phyloP scores from a whole-genome alignment of 306 rosid species.

The Ormosia semicastrata region DNA sequence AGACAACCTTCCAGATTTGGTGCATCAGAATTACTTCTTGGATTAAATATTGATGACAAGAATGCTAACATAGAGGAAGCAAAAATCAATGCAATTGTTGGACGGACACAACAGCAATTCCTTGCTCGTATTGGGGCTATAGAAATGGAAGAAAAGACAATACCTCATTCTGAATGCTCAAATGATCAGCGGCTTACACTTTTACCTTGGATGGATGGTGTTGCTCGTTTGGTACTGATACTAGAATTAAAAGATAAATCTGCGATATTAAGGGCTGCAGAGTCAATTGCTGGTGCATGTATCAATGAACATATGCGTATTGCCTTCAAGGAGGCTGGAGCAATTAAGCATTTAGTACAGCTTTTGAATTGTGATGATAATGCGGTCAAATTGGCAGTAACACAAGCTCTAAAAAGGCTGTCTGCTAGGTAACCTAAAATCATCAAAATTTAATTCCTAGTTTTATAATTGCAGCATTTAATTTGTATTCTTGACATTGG shows the following conservation, averaged over 20 bases:
- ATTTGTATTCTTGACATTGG: neutral
- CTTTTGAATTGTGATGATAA: slow-evolving; percentile 48
- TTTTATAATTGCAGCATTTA: slow-evolving; percentile 8
- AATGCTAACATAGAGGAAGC: slow-evolving; percentile 61
- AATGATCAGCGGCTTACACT: slow-evolving; percentile 49
- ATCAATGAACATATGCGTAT: slow-evolving; percentile 75
- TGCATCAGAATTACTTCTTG: slow-evolving; percentile 80
- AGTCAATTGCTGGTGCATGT: slow-evolving; percentile 73
- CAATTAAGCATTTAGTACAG: slow-evolving; percentile 60
- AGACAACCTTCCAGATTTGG: slow-evolving; percentile 69
- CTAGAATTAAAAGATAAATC: slow-evolving; percentile 71
- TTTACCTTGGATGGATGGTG: slow-evolving; percentile 83
- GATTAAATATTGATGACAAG: slow-evolving; percentile 60
- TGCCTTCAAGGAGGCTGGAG: slow-evolving; percentile 94
- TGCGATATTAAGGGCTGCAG: slow-evolving; percentile 62
- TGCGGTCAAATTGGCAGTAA: slow-evolving; percentile 50
- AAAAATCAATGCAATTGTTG: slow-evolving; percentile 69
- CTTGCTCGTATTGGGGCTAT: slow-evolving; percentile 86
- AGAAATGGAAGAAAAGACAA: slow-evolving; percentile 46
- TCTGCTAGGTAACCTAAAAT: slow-evolving; percentile 60
- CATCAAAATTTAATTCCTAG: neutral
- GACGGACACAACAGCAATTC: slow-evolving; percentile 71
- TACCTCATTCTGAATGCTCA: slow-evolving; percentile 46
- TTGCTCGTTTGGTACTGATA: slow-evolving; percentile 79
- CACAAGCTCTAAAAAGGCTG: slow-evolving; percentile 72